phyloP scores from a whole-genome alignment of 805 yeast species.

The Myxozyma udenii region DNA sequence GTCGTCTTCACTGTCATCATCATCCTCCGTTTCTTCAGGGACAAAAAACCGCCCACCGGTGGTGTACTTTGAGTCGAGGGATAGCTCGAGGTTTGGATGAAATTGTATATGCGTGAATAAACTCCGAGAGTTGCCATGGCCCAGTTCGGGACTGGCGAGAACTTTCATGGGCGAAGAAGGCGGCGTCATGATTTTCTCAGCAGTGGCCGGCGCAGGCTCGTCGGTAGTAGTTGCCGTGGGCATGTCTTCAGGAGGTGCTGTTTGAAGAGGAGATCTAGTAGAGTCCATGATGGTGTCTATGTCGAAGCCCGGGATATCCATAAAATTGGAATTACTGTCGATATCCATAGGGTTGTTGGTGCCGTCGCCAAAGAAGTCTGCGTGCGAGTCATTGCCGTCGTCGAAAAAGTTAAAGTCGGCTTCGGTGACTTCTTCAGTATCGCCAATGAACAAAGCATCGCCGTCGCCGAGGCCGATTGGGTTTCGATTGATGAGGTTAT shows the following conservation, averaged over 20 bases:
- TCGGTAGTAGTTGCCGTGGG: slow-evolving; percentile 2
- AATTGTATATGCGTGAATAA: slow-evolving; percentile 79
- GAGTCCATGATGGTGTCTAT: slow-evolving; percentile 7
- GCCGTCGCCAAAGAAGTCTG: slow-evolving; percentile 10
- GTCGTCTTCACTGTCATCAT: slow-evolving; percentile 24
- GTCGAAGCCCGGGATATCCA: slow-evolving; percentile 11
- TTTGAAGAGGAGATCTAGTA: neutral
- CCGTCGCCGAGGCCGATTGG: slow-evolving; percentile 2
- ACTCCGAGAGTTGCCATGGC: slow-evolving; percentile 45
- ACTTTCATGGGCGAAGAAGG: slow-evolving; percentile 23
- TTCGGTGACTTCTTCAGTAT: slow-evolving; percentile 41
- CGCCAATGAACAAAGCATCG: slow-evolving; percentile 35
- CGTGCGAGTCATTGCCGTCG: slow-evolving; percentile 26
- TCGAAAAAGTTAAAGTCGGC: slow-evolving; percentile 46
- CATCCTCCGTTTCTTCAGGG: slow-evolving; percentile 29
- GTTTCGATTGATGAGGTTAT: neutral
- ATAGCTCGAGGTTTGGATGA: slow-evolving; percentile 71
- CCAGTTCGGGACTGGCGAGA: too few relatives aligned
- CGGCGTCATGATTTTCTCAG: slow-evolving; percentile 7
- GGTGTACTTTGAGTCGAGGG: slow-evolving; percentile 80
- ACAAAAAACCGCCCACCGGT: slow-evolving; percentile 89
- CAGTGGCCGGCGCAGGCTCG: neutral
- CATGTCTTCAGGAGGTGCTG: neutral
- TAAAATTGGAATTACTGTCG: slow-evolving; percentile 5
- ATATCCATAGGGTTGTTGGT: slow-evolving; percentile 28